Evolutionary conservation across 2,329 filamentous ascomycete species (phyloP).

Genomic region (Leptographium procerum): DNA sequence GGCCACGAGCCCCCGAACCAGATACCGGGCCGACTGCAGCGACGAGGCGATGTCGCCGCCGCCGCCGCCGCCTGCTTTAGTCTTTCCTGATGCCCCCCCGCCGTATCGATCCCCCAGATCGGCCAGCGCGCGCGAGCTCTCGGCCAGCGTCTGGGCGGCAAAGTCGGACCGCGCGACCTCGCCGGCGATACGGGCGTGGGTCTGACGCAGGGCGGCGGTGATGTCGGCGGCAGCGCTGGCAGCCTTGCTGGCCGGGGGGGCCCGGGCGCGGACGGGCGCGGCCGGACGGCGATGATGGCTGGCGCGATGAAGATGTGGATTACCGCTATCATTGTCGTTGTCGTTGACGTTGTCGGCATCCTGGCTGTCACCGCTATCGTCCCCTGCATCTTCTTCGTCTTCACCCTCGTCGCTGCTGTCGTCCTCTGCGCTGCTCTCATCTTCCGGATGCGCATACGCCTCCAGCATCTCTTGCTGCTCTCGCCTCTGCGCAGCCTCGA

Average conservation of each 20-base stretch:
- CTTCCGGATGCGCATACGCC: conserved; percentile 32
- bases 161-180: conserved; percentile 83
- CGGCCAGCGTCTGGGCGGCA: conserved; percentile 75
- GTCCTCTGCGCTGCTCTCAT: conserved; percentile 17
- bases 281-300: conserved; percentile 15
- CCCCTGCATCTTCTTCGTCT: background rate
- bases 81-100: too few relatives aligned
- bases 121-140: conserved; percentile 72
- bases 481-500: conserved; percentile 60
- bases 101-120: conserved; percentile 73
- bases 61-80: too few relatives aligned
- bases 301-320: too few relatives aligned
- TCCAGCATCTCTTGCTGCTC: conserved; percentile 69
- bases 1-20: conserved; percentile 68
- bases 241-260: conserved; percentile 38
- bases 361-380: too few relatives aligned
- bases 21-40: conserved; percentile 58
- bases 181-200: conserved; percentile 73
- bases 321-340: background rate
- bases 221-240: conserved; percentile 68
- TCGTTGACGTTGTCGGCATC: conserved; percentile 14
- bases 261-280: conserved; percentile 15
- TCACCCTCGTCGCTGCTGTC: too few relatives aligned
- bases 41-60: conserved; percentile 72
- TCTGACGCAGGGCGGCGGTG: conserved; percentile 70